Evolutionary conservation across 2,329 filamentous ascomycete genomes (phyloP), one percentile per base, ranked within the genome.

Genomic region (Hypomyces rosellus): DNA sequence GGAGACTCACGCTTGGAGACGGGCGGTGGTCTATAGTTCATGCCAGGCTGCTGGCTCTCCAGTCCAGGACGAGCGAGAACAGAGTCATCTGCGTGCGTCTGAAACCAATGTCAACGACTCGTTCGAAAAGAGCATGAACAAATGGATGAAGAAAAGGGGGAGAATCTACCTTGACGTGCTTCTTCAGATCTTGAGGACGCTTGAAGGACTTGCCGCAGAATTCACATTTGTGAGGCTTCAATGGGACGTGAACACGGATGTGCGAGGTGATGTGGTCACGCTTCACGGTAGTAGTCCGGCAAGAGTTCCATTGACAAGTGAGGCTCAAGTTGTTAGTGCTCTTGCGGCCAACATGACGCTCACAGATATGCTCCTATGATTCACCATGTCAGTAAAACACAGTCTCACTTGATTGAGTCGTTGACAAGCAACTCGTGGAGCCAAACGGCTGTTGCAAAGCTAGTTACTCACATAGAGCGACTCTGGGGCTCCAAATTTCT

Each of bases 191-290:
- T 74, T 99, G 93, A 2, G 93, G 93, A 34, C 93, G 88, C 82
- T 99, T 99, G 80, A 99, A 99, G 1, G 91, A 91, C 77, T 99
- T 99, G 66, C 89, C 89, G 66, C 93, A 99, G 73, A 96, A 95
- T 67, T 96, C 91, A 70, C 93, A 99, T 73, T 96, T 97, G 76
- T 99, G 93, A 59, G 93, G 93, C 79, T 99, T 99, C 54, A 99
- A 77, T 1, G 93, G 93, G n/a, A 99, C 92, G 69, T 99, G 93
- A 48, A 97, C 93, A 57, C 93, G 89, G 62, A 99, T 96, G 72
- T 99, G 93, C 46, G 93, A 97, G 46, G 93, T 99, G 71, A 99
- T 99, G 74, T 99, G 93, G 64, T 97, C 93, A 63, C 93, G 89
- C 80, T 99, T 97, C 68, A 97, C 92, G 2, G 92, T 97, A 44